A percentile compares a stretch with the other conserved stretches of the same genome.
These are phyloP conservation scores for Escovopsis sp. DNA, from an alignment of 2,329 filamentous ascomycete species.

Conservation along the genomic window DNA sequence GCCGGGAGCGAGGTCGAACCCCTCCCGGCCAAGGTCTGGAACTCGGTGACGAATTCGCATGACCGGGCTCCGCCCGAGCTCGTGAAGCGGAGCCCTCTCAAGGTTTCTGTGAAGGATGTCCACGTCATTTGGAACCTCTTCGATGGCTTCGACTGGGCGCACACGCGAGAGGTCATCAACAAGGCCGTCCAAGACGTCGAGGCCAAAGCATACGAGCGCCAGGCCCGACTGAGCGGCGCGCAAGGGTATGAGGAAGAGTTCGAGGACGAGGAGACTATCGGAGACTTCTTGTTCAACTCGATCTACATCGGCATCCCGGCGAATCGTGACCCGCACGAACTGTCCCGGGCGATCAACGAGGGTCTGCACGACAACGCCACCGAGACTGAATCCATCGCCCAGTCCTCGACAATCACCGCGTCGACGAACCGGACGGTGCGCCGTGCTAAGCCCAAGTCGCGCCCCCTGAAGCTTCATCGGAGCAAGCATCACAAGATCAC, in stretches of 20 bases:
- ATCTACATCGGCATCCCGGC: slow-evolving; percentile 91
- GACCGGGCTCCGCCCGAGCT: slow-evolving; percentile 47
- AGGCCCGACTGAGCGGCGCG: slow-evolving; percentile 40
- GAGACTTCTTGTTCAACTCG: slow-evolving; percentile 94
- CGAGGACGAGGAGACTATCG: slow-evolving; percentile 74
- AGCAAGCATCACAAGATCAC: slow-evolving; percentile 92
- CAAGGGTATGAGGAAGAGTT: slow-evolving; percentile 51
- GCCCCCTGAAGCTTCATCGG: slow-evolving; percentile 58
- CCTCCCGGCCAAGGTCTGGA: slow-evolving; percentile 63
- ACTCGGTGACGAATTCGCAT: slow-evolving; percentile 62
- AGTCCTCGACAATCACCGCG: slow-evolving; percentile 54
- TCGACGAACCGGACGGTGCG: slow-evolving; percentile 35
- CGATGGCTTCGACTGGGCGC: slow-evolving; percentile 93
- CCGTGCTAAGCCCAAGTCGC: slow-evolving; percentile 29
- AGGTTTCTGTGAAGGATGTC: slow-evolving; percentile 66
- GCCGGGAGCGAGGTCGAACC: slow-evolving; percentile 42
- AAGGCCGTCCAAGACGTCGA: slow-evolving; percentile 85
- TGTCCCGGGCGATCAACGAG: slow-evolving; percentile 72
- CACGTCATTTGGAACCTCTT: slow-evolving; percentile 96
- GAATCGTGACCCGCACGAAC: slow-evolving; percentile 68
- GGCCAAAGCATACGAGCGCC: slow-evolving; percentile 61
- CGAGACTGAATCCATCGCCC: slow-evolving; percentile 80
- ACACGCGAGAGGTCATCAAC: slow-evolving; percentile 71
- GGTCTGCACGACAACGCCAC: slow-evolving; percentile 73
- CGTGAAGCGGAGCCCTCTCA: slow-evolving; percentile 53